A percentile compares a stretch with the other conserved stretches of the same genome.
phyloP scores from a whole-genome alignment of 176 grass and related monocot genomes.

The Zizania latifolia region DNA sequence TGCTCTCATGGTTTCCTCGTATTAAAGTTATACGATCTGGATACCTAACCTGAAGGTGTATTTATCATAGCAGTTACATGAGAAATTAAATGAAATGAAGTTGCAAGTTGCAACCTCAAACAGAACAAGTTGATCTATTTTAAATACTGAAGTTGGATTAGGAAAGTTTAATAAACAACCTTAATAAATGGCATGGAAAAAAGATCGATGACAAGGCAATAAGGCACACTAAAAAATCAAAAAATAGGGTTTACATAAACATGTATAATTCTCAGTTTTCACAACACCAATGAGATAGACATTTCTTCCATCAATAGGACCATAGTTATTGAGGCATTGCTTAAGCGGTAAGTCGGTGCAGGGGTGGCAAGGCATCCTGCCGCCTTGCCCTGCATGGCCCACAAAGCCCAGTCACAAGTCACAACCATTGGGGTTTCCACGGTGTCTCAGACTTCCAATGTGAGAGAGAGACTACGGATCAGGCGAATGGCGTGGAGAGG shows the following conservation, averaged over 20 bases:
- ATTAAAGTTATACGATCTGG: conserved; percentile 99
- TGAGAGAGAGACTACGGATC: too few relatives aligned
- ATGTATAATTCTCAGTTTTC: background rate
- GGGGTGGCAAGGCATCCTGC: too few relatives aligned
- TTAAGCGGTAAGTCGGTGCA: too few relatives aligned
- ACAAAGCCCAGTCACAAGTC: too few relatives aligned
- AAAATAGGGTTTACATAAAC: background rate
- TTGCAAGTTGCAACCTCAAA: background rate
- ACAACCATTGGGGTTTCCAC: too few relatives aligned
- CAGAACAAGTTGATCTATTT: background rate
- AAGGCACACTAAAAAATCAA: background rate
- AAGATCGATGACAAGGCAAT: background rate
- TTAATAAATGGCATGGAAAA: background rate
- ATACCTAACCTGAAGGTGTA: conserved; percentile 76
- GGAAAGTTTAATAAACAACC: background rate
- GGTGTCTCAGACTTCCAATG: too few relatives aligned
- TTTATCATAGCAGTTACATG: background rate
- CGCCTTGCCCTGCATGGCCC: too few relatives aligned
- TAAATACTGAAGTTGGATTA: background rate
- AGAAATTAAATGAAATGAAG: background rate
- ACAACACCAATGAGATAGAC: background rate
- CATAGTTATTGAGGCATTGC: too few relatives aligned
- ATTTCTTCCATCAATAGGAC: background rate
- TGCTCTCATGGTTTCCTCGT: conserved; percentile 97
- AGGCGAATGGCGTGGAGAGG: too few relatives aligned